Percentiles rank a stretch among this genome's conserved stretches.
Conservation (phyloP, 805 yeast genomes). For the Cyberlindnera petersonii region DNA sequence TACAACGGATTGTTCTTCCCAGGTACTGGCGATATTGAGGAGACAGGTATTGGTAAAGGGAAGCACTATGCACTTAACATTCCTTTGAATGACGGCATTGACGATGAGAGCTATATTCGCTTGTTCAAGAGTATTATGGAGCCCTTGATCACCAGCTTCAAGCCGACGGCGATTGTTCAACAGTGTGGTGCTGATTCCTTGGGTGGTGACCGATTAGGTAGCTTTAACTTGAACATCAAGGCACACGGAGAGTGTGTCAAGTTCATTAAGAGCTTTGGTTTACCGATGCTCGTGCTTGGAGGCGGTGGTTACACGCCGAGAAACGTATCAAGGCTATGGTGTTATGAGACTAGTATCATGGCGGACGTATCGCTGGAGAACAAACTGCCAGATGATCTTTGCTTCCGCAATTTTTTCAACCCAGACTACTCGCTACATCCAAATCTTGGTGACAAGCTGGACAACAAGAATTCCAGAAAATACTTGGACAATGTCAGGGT, state of each 20-base stretch:
- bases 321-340: slow-evolving; percentile 92
- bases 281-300: slow-evolving; percentile 88
- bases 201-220: slow-evolving; percentile 90
- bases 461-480: slow-evolving; percentile 79
- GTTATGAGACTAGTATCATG: slow-evolving; percentile 83
- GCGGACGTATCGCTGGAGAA: slow-evolving; percentile 63
- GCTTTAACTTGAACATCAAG: slow-evolving; percentile 85
- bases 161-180: slow-evolving; percentile 89
- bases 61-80: slow-evolving; percentile 85
- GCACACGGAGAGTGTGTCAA: slow-evolving; percentile 97
- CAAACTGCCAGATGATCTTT: slow-evolving; percentile 51
- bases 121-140: slow-evolving; percentile 81
- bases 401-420: slow-evolving; percentile 55
- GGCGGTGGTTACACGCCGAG: slow-evolving; percentile 99
- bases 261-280: slow-evolving; percentile 80
- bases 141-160: slow-evolving; percentile 86
- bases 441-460: slow-evolving; percentile 68
- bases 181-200: slow-evolving; percentile 98
- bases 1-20: slow-evolving; percentile 94
- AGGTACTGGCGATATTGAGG: slow-evolving; percentile 92
- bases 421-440: slow-evolving; percentile 93
- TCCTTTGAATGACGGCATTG: slow-evolving; percentile 93
- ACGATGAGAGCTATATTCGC: slow-evolving; percentile 78
- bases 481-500: slow-evolving; percentile 76
- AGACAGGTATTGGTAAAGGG: slow-evolving; percentile 85